Base-by-base conservation (phyloP, 2,329 filamentous ascomycete species). In the Ceratocystiopsis minuta region DNA sequence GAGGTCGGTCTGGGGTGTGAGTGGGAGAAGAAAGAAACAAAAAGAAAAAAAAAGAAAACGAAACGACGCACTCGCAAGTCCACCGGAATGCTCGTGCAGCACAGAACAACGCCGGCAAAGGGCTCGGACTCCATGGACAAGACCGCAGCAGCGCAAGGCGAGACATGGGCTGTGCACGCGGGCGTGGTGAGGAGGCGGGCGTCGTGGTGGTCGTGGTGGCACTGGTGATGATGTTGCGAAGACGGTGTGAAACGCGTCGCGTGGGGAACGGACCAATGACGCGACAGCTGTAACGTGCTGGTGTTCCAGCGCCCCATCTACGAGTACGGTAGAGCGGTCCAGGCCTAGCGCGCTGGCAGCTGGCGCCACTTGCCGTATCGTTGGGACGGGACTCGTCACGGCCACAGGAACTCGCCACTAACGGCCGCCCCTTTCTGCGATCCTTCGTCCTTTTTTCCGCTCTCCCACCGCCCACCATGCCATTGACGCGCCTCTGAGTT, bases 61-160 rank as follows among this genome's bases (percentile, higher is more conserved):
- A 14, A 12, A 2, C 48, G 46, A 64, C 70, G 52, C 65, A 88
- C 85, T 58, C 84, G 74, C 54, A 80, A 69, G 54, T 93, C 84
- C 44, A 80, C 74, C 42, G 78, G 68, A 50, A 94, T 79, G 51
- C 80, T 86, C 40, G 86, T 94, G 62, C 84, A 93, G 67, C 86
- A 94, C 51, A 94, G 68, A 46, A 90, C 72, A 41, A 84, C 71
- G 51, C 80, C 80, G 48, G 66, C 65, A 50, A 87, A 71, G 14
- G 45, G 45, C 46, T 43, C 42, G 18, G 52, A 48, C 37, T 53
- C 49, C 52, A 54, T 54, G 41, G 41, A 35, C 41, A 32, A 24
- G 41, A 41, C 36, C 38, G 43, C 37, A 17, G 31, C 28, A 12
- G 12, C 14, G 24, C 37, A 36, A 24, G 24, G 33, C 31, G 24